A percentile compares a stretch with the other conserved stretches of the same genome.
Evolutionary conservation across 768 basidiomycete genomes (phyloP).

Genomic region (Postia placenta): DNA sequence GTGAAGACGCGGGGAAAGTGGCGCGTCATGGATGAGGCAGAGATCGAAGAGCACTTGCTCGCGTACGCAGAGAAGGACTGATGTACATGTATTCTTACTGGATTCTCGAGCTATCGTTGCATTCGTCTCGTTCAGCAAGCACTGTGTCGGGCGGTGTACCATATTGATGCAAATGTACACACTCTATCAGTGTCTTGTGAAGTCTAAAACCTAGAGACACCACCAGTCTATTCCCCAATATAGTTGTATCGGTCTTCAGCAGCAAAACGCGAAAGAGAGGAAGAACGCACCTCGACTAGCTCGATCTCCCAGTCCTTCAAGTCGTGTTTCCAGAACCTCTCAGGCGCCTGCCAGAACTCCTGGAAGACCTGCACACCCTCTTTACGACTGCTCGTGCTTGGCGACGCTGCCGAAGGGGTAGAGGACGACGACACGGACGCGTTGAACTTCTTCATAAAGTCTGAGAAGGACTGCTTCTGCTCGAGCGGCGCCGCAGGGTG

Average conservation of each 20-base stretch:
- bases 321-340: constrained; percentile 16
- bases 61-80: constrained; percentile 90
- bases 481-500: constrained; percentile 25
- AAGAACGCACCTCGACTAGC: constrained; percentile 17
- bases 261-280: too few species aligned
- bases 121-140: too few species aligned
- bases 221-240: constrained; percentile 47
- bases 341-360: constrained; percentile 26
- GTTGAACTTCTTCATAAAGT: constrained; percentile 23
- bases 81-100: constrained; percentile 19
- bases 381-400: constrained; percentile 5
- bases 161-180: not conserved
- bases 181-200: not conserved
- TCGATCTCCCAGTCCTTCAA: constrained; percentile 26
- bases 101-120: constrained; percentile 7
- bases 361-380: constrained; percentile 13
- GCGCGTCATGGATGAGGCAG: constrained; percentile 72
- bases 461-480: constrained; percentile 20
- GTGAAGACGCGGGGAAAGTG: constrained; percentile 67
- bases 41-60: constrained; percentile 74
- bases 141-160: not conserved
- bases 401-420: not conserved
- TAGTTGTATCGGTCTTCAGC: not conserved
- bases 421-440: constrained; percentile 9
- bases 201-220: constrained; percentile 46